Evolutionary conservation across 352 stramenopile species (phyloP), one percentile per base, ranked within the genome.

Genomic region (Phytopythium ostracodes): DNA sequence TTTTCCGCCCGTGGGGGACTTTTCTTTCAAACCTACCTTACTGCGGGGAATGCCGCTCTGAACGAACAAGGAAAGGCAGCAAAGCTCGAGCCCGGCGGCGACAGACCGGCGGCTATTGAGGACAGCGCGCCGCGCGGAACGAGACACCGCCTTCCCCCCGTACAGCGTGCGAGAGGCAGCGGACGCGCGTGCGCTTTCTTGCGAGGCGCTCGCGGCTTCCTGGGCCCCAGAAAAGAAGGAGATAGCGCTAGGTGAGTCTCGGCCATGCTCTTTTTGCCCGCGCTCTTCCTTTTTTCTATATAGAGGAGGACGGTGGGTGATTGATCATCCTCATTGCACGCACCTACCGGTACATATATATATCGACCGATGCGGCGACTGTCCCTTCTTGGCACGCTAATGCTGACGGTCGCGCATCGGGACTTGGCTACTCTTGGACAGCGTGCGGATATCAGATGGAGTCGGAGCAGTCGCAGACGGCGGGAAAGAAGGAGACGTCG

Each of bases 381-480:
- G 46, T 22, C 14, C 10, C 24, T 20, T 35, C 24, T 54, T 33
- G 47, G n/a, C 27, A 8, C 47, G 43, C 43, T 27, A 18, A n/a
- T 29, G n/a, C 43, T 50, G 47, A 54, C 47, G 7, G 27, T 38
- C 47, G 25, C 47, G 25, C 17, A 12, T 22, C 24, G 17, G n/a
- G 10, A 36, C 29, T 12, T 54, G 47, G 17, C 20, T 49, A 27
- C 20, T 14, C 42, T 49, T 49, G 5, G 42, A 11, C 27, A 54
- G 47, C 47, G 27, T 27, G 47, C 3, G 47, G 47, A 54, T 54
- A 35, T 54, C 47, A 54, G 25, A 54, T 54, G 47, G 47, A 54
- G 47, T 54, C 47, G 27, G 47, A 54, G 12, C 47, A 31, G 24
- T 31, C 46, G 18, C 40, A 46, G 40, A 17, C 42, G 42, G 20